phyloP scores from a whole-genome alignment of 495 filamentous ascomycete species.

The Aspergillus haitiensis region DNA sequence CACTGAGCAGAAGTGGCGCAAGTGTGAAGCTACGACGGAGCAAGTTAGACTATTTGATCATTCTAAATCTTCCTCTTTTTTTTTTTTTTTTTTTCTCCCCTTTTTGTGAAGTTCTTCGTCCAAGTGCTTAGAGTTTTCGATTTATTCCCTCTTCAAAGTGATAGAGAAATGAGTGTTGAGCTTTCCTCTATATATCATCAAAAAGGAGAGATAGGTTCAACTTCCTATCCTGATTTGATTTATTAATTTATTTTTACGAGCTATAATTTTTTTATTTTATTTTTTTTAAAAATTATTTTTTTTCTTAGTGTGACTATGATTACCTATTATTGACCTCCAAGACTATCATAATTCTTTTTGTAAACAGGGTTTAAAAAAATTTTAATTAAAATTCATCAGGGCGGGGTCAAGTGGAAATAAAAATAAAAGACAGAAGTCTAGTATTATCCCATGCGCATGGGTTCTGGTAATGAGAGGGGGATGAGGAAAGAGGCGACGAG shows the following conservation, averaged over 20 bases:
- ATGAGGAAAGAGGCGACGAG: slow-evolving; percentile 12
- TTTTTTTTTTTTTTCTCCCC: slow-evolving; percentile 1
- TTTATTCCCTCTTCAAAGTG: too few relatives aligned
- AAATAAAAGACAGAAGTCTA: slow-evolving; percentile 13
- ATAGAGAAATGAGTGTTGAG: too few relatives aligned
- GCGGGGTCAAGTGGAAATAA: slow-evolving; percentile 23
- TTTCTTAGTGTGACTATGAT: too few relatives aligned
- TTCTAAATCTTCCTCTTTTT: slow-evolving; percentile 10
- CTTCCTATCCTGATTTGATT: too few relatives aligned
- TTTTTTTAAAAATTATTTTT: neutral
- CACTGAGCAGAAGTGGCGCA: slow-evolving; percentile 28
- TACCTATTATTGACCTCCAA: too few relatives aligned
- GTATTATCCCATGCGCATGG: slow-evolving; percentile 4
- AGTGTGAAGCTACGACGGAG: slow-evolving; percentile 21
- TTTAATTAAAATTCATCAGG: slow-evolving; percentile 20
- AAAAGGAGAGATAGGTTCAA: too few relatives aligned
- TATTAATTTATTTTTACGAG: neutral
- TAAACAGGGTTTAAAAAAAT: neutral
- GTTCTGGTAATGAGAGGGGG: slow-evolving; percentile 18
- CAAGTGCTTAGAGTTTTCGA: neutral
- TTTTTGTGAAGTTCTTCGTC: neutral
- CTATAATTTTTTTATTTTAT: neutral
- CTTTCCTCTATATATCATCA: too few relatives aligned
- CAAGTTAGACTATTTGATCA: slow-evolving; percentile 15
- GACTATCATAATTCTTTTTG: too few relatives aligned